Percentiles rank a stretch among this genome's conserved stretches.
phyloP scores from a whole-genome alignment of 768 basidiomycete species.

The Suillus cothurnatus region DNA sequence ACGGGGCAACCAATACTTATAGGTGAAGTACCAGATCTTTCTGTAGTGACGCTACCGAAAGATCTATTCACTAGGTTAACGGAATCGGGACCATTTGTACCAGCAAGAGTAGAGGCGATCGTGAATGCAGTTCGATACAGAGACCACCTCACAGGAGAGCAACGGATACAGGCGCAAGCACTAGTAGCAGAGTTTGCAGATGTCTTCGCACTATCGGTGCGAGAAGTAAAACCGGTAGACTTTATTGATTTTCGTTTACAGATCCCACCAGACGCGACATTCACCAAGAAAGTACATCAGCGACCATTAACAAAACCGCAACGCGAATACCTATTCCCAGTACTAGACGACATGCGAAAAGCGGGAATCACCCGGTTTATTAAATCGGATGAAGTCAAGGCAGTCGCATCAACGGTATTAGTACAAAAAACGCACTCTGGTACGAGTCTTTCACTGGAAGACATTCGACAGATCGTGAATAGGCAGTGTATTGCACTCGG shows the following conservation, averaged over 20 bases:
- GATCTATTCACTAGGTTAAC: slow-evolving; percentile 17
- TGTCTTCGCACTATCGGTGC: no score
- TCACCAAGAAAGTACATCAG: no score
- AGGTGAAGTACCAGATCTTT: background rate
- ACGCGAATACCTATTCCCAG: slow-evolving; percentile 29
- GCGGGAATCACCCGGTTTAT: slow-evolving; percentile 24
- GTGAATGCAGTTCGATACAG: slow-evolving; percentile 13
- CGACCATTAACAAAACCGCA: slow-evolving; percentile 35
- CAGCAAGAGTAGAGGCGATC: slow-evolving; percentile 22
- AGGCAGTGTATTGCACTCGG: background rate
- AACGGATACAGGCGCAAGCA: no score
- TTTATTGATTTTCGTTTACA: no score
- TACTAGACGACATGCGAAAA: slow-evolving; percentile 37
- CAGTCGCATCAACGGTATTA: slow-evolving; percentile 12
- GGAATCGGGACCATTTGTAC: slow-evolving; percentile 19
- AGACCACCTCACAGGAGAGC: no score
- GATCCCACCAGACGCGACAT: no score
- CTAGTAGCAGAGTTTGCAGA: no score
- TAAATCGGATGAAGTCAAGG: slow-evolving; percentile 16
- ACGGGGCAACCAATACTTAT: no score
- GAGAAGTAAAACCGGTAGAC: no score
- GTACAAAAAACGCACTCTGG: slow-evolving; percentile 18
- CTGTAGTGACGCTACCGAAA: background rate
- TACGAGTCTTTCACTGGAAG: slow-evolving; percentile 13
- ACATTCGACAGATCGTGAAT: slow-evolving; percentile 12